Evolutionary conservation across 805 yeast species (phyloP).

Genomic region (Sugiyamaella mastotermitis): DNA sequence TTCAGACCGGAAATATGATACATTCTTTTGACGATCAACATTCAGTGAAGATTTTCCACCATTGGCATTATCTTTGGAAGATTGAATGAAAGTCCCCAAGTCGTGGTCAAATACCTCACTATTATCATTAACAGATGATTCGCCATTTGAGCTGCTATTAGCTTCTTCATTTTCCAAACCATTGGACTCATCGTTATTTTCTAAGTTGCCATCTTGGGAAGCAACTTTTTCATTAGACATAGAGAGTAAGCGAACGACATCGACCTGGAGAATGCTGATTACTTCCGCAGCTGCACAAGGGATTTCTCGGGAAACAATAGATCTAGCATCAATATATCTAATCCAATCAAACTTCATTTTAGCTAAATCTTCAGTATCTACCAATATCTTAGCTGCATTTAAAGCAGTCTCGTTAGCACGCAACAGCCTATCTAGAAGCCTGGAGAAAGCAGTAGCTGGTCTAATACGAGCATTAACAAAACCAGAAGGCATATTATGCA

Average conservation of each 20-base stretch:
- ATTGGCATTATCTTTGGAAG: not conserved
- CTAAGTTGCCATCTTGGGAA: not conserved
- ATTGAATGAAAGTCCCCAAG: no score
- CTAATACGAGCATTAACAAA: constrained; percentile 47
- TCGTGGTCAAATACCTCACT: no score
- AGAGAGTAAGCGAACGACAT: constrained; percentile 24
- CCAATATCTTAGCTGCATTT: constrained; percentile 43
- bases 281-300: constrained; percentile 37
- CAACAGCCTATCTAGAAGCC: constrained; percentile 48
- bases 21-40: no score
- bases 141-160: not conserved
- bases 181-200: not conserved
- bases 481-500: constrained; percentile 39
- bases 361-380: constrained; percentile 37
- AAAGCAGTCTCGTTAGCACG: constrained; percentile 49
- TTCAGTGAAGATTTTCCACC: not conserved
- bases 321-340: constrained; percentile 40
- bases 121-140: not conserved
- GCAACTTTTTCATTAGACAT: constrained; percentile 5
- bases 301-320: constrained; percentile 43
- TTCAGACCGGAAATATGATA: constrained; percentile 16
- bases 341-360: constrained; percentile 57
- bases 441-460: constrained; percentile 48
- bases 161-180: not conserved
- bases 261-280: constrained; percentile 24